These are phyloP conservation scores for Hypoxylon fuscum DNA, from an alignment of 495 filamentous ascomycete genomes.

Conservation along the genomic window DNA sequence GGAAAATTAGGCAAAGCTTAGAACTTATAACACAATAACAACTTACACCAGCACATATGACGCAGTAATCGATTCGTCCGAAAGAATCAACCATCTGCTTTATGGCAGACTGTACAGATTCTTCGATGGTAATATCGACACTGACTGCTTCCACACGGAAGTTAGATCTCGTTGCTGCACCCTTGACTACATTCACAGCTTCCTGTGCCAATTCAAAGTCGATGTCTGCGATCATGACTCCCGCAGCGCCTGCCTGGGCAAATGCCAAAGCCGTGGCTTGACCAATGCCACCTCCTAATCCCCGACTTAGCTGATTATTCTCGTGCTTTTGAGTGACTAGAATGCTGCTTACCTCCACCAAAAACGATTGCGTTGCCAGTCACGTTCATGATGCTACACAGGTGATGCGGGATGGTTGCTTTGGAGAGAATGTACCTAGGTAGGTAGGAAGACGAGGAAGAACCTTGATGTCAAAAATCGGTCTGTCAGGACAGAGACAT, in stretches of 20 bases:
- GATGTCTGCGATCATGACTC: slow-evolving; percentile 52
- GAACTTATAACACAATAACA: neutral
- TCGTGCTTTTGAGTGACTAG: neutral
- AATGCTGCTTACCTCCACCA: slow-evolving; percentile 15
- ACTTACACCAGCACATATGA: slow-evolving; percentile 51
- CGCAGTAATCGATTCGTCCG: slow-evolving; percentile 50
- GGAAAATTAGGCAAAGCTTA: neutral
- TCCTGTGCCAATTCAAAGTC: slow-evolving; percentile 37
- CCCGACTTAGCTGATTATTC: neutral
- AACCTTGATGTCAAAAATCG: no score
- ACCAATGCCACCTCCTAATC: slow-evolving; percentile 46
- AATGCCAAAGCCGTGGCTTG: slow-evolving; percentile 42
- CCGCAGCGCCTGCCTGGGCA: slow-evolving; percentile 46
- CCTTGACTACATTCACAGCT: slow-evolving; percentile 36
- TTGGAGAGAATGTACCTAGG: no score
- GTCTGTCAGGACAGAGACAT: no score
- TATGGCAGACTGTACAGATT: slow-evolving; percentile 46
- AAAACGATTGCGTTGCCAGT: slow-evolving; percentile 25
- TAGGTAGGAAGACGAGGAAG: no score
- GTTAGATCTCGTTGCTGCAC: slow-evolving; percentile 37
- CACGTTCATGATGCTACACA: slow-evolving; percentile 22
- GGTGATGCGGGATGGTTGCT: no score
- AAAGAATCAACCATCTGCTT: slow-evolving; percentile 39
- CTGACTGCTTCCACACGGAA: slow-evolving; percentile 42
- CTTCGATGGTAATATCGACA: slow-evolving; percentile 44